These are phyloP conservation scores for Rheum nobile DNA, from an alignment of 148 eudicot genomes.

Conservation along the genomic window DNA sequence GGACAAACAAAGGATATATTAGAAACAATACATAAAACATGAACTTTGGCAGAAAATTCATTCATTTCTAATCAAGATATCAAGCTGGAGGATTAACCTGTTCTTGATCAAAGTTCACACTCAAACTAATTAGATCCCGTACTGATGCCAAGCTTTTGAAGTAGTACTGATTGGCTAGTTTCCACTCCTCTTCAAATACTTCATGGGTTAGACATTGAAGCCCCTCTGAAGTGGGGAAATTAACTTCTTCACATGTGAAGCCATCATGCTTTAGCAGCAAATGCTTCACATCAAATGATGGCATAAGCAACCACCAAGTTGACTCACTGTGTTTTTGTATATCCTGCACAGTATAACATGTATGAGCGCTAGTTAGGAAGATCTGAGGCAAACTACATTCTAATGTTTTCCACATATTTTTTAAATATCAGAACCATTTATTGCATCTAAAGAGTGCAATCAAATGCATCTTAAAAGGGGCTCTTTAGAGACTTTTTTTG, in stretches of 20 bases:
- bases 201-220: conserved; percentile 16
- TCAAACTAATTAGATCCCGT: conserved; percentile 44
- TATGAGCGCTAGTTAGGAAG: neutral
- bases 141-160: conserved; percentile 80
- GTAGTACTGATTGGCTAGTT: conserved; percentile 53
- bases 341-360: conserved; percentile 27
- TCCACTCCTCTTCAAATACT: conserved; percentile 40
- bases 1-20: neutral
- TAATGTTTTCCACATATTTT: neutral
- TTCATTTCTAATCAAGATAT: neutral
- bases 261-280: conserved; percentile 40
- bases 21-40: neutral
- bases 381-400: neutral
- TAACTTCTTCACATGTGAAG: conserved; percentile 14
- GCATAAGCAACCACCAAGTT: conserved; percentile 66
- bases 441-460: neutral
- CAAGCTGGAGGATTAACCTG: conserved; percentile 36
- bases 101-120: conserved; percentile 50
- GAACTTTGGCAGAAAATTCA: neutral
- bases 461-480: neutral
- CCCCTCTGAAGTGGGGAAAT: conserved; percentile 14
- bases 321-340: conserved; percentile 27
- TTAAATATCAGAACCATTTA: neutral
- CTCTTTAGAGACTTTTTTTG: neutral
- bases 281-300: conserved; percentile 70